These are phyloP conservation scores for Bauhinia variegata DNA, from an alignment of 306 rosid species.

Conservation along the genomic window DNA sequence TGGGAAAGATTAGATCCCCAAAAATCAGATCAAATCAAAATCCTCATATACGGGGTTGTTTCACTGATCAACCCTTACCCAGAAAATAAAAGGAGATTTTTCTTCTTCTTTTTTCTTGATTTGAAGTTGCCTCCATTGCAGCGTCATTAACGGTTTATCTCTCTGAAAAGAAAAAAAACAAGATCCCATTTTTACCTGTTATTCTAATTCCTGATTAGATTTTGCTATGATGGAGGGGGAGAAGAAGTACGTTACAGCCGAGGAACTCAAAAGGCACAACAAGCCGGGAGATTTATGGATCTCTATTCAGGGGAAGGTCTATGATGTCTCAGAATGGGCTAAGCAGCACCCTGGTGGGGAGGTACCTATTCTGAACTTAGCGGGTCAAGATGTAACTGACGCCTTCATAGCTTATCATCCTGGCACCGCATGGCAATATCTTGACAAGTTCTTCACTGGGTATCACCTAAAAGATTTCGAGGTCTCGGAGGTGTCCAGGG, in stretches of 20 bases:
- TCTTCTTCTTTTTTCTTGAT: too few species aligned
- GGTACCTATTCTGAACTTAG: constrained; percentile 51
- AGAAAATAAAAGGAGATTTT: neutral
- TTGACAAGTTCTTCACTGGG: constrained; percentile 68
- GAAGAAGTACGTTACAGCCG: constrained; percentile 52
- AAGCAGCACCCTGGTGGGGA: constrained; percentile 79
- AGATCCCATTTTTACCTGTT: neutral
- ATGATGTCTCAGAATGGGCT: constrained; percentile 70
- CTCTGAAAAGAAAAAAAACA: neutral
- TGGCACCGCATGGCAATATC: constrained; percentile 61
- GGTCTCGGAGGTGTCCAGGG: constrained; percentile 70
- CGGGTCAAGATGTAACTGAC: constrained; percentile 79
- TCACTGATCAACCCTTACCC: neutral
- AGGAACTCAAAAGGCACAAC: constrained; percentile 57
- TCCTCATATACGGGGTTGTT: neutral
- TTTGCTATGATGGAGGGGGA: constrained; percentile 36
- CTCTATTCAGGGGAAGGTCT: constrained; percentile 76
- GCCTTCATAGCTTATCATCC: constrained; percentile 83
- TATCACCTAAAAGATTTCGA: constrained; percentile 48
- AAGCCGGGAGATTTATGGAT: constrained; percentile 75
- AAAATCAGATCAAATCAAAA: constrained; percentile 2
- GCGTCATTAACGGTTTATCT: constrained; percentile 6
- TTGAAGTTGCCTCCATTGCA: constrained; percentile 17
- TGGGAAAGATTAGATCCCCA: constrained; percentile 19
- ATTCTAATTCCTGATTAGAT: constrained; percentile 1